phyloP scores from a whole-genome alignment of 129 eudicot genomes.

The Gnaphalium uliginosum region DNA sequence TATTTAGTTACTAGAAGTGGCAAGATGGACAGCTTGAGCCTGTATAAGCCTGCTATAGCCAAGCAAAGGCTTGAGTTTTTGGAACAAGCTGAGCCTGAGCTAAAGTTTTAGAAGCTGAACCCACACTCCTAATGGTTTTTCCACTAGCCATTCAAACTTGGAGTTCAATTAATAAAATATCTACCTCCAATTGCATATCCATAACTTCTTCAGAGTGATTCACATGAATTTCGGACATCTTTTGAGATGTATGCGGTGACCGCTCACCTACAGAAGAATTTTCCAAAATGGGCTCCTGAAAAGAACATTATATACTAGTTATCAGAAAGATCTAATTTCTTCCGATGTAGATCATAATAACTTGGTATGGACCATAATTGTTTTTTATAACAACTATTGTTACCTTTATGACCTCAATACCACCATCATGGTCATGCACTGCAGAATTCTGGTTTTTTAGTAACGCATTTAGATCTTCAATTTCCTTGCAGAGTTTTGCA shows the following conservation, averaged over 20 bases:
- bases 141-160: neutral
- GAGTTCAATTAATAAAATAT: conserved; percentile 33
- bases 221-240: conserved; percentile 30
- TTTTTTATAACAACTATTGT: conserved; percentile 8
- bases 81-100: neutral
- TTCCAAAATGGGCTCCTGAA: conserved; percentile 65
- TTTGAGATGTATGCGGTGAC: conserved; percentile 26
- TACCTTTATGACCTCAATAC: conserved; percentile 64
- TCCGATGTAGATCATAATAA: conserved; percentile 10
- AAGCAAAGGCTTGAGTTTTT: neutral
- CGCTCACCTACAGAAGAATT: conserved; percentile 37
- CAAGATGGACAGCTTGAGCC: neutral
- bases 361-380: conserved; percentile 6
- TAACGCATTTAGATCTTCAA: conserved; percentile 56
- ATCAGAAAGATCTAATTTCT: neutral
- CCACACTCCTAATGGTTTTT: neutral
- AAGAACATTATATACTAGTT: conserved; percentile 10
- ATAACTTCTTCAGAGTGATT: conserved; percentile 47
- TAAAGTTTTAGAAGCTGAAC: neutral
- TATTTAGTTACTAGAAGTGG: neutral
- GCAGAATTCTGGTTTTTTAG: conserved; percentile 35
- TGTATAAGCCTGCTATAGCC: neutral
- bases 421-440: conserved; percentile 35
- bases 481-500: conserved; percentile 67
- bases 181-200: conserved; percentile 65